Evolutionary conservation across 2,329 filamentous ascomycete genomes (phyloP), one percentile per base, ranked within the genome.

Genomic region (Fusarium nematophilum): DNA sequence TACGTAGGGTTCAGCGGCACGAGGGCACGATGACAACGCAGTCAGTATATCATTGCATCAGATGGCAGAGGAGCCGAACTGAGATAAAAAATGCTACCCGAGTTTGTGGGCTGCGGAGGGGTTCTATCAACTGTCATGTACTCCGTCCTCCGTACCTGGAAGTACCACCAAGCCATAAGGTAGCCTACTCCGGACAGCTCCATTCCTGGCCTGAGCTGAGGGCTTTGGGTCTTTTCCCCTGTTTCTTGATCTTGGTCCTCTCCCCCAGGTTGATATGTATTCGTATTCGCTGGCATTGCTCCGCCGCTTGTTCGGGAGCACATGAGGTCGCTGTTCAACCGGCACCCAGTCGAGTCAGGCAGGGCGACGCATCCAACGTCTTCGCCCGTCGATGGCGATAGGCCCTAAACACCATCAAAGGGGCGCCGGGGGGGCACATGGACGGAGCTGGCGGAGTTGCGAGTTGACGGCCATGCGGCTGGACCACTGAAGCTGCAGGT

Each of bases 381-480:
- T 31, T 14, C 55, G 31, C 30, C 14, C 45, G 30, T 51, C 62
- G 21, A 55, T 27, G 43, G 36, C 29, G 30, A 47, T 29, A 13
- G 43, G 18, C 26, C 30, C 13, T 21, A 6, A 26, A 25, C 30
- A 33, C 36, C 40, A 30, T 29, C 53, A 33, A 45, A 40, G 46
- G 42, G 27, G 29, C 18, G 25, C 30, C 45, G 46, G 45, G 49
- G 58, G 47, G n/a, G n/a, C 39, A 47, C 36, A 44, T 43, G 25
- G 49, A 48, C n/a, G n/a, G n/a, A n/a, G 54, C 47, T 61, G 48
- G 43, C 49, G 48, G 40, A 44, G 52, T 50, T 55, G 49, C 26
- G 29, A 57, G 52, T 56, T 65, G 59, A 53, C 42, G 59, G 59
- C 59, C 59, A 60, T 63, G 59, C 52, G 53, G 59, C 45, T 59